A percentile compares a stretch with the other conserved stretches of the same genome.
phyloP scores from a whole-genome alignment of 768 basidiomycete species.

The Suillus cothurnatus region DNA sequence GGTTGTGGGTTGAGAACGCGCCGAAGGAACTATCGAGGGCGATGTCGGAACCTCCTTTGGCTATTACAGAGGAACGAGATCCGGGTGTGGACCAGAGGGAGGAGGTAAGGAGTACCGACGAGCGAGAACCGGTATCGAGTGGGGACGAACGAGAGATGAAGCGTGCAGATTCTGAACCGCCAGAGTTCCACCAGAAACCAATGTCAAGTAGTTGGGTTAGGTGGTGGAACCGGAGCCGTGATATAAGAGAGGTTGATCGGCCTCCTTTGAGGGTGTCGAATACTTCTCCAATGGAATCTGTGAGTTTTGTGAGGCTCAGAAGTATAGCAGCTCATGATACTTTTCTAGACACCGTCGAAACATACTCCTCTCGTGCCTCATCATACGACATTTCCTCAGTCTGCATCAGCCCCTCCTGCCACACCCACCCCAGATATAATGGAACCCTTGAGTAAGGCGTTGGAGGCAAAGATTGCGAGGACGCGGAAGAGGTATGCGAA shows the following conservation, averaged over 20 bases:
- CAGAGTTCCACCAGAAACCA: conserved; percentile 41
- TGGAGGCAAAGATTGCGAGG: conserved; percentile 4
- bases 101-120: conserved; percentile 6
- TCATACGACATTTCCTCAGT: conserved; percentile 17
- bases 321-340: conserved; percentile 5
- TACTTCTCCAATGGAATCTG: conserved; percentile 28
- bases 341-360: conserved; percentile 17
- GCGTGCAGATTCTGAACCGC: conserved; percentile 41
- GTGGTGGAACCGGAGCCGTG: conserved; percentile 78
- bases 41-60: conserved; percentile 9
- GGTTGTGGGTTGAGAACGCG: conserved; percentile 47
- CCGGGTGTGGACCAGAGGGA: conserved; percentile 23
- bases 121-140: conserved; percentile 28
- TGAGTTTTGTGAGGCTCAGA: conserved; percentile 8
- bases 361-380: conserved; percentile 1
- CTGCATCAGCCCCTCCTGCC: conserved; percentile 49
- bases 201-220: conserved; percentile 76
- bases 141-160: conserved; percentile 31
- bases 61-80: conserved; percentile 32
- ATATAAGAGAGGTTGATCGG: conserved; percentile 27
- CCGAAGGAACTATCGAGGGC: conserved; percentile 15
- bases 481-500: conserved; percentile 75
- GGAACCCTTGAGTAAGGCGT: conserved; percentile 27
- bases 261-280: conserved; percentile 25
- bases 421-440: conserved; percentile 40